Evolutionary conservation across 1,284 basidiomycete species (phyloP).

Genomic region (Sanghuangporus weigelae): DNA sequence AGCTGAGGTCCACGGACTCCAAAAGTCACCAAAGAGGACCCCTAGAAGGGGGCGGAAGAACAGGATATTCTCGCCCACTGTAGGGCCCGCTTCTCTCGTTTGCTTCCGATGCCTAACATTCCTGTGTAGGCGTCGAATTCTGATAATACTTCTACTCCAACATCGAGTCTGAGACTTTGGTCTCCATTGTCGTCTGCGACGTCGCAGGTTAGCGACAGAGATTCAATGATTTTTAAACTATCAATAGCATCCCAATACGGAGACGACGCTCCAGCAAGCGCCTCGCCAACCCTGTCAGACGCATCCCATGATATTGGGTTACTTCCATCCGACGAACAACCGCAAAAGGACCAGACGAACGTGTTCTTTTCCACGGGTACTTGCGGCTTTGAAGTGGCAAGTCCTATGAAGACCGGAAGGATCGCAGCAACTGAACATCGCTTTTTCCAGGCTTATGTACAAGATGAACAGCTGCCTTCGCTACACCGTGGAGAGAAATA

Average conservation of each 20-base stretch:
- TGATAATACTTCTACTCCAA: not conserved
- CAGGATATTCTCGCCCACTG: conserved; percentile 2
- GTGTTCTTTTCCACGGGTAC: not conserved
- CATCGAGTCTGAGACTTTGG: not conserved
- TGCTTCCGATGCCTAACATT: not conserved
- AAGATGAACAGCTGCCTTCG: not conserved
- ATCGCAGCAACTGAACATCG: not conserved
- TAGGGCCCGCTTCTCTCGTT: not conserved
- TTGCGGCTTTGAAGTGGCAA: not conserved
- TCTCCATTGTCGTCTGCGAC: not conserved
- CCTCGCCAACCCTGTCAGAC: not conserved
- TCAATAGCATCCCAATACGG: not conserved
- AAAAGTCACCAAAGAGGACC: not conserved
- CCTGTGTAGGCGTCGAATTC: not conserved
- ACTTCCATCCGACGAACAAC: not conserved
- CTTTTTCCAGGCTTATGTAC: not conserved
- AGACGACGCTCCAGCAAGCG: not conserved
- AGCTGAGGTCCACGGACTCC: not conserved
- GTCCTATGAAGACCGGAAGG: not conserved
- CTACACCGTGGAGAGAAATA: not conserved
- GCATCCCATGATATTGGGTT: not conserved
- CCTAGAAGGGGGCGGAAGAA: not conserved
- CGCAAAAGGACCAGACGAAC: not conserved
- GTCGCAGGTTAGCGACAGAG: not conserved
- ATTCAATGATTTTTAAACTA: not conserved